Evolutionary conservation across 306 rosid species (phyloP).

Genomic region (Vicia sativa): DNA sequence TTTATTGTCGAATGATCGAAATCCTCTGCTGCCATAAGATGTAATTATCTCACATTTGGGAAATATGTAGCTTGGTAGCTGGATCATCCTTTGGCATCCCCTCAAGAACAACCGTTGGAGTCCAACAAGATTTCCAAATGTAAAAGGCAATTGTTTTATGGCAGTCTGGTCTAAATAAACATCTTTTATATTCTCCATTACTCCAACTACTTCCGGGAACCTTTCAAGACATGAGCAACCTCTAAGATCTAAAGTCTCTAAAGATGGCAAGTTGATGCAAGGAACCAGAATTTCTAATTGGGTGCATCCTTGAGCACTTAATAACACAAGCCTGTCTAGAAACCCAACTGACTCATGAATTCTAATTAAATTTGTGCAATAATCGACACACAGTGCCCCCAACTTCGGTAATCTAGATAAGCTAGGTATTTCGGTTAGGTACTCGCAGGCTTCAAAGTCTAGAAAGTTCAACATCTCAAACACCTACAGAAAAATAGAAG

Average conservation of each 20-base stretch:
- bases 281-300: conserved; percentile 5
- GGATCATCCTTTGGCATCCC: neutral
- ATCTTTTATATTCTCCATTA: conserved; percentile 21
- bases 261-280: conserved; percentile 21
- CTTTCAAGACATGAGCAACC: conserved; percentile 4
- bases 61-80: conserved; percentile 11
- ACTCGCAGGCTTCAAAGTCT: conserved; percentile 18
- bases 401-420: conserved; percentile 4
- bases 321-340: conserved; percentile 9
- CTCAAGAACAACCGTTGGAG: conserved; percentile 18
- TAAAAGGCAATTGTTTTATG: conserved; percentile 12
- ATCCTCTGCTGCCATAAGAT: neutral
- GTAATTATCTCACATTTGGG: conserved; percentile 21
- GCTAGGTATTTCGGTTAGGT: conserved; percentile 14
- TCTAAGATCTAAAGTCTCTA: conserved; percentile 21
- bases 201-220: conserved; percentile 20
- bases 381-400: conserved; percentile 17
- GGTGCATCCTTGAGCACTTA: conserved; percentile 28
- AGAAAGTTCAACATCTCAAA: neutral
- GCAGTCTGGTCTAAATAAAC: conserved; percentile 25
- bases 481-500: neutral
- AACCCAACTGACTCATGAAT: conserved; percentile 23
- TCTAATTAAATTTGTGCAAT: conserved; percentile 6
- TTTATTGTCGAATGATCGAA: neutral
- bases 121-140: conserved; percentile 27